A percentile compares a stretch with the other conserved stretches of the same genome.
phyloP scores from a whole-genome alignment of 768 basidiomycete species.

The Kwoniella botswanensis region DNA sequence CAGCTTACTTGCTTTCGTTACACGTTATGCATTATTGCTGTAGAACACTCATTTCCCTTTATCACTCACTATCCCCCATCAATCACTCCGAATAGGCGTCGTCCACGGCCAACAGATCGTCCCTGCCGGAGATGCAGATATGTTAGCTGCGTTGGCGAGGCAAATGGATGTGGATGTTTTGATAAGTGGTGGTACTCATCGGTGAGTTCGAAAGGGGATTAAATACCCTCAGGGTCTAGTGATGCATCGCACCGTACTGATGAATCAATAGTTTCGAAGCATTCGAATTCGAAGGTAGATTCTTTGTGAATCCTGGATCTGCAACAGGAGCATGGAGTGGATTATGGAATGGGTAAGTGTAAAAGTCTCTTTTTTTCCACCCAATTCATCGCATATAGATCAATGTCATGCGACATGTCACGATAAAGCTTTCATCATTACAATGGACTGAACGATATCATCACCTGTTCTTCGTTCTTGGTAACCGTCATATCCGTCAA shows the following conservation, averaged over 20 bases:
- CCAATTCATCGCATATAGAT: neutral
- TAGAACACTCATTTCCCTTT: conserved; percentile 73
- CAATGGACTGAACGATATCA: too few species aligned
- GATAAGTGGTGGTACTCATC: conserved; percentile 90
- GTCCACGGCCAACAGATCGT: conserved; percentile 94
- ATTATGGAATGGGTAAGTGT: conserved; percentile 67
- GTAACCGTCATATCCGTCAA: too few species aligned
- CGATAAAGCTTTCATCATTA: too few species aligned
- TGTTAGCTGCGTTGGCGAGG: conserved; percentile 82
- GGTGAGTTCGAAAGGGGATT: conserved; percentile 63
- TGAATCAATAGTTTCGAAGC: conserved; percentile 76
- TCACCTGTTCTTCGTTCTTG: too few species aligned
- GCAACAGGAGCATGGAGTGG: conserved; percentile 96
- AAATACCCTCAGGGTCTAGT: neutral
- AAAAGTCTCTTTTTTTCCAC: conserved; percentile 2
- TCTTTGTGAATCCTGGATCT: conserved; percentile 95
- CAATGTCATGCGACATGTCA: neutral
- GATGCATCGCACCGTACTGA: too few species aligned
- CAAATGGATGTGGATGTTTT: conserved; percentile 99
- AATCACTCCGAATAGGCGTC: conserved; percentile 86
- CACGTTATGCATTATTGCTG: too few species aligned
- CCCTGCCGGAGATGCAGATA: conserved; percentile 88
- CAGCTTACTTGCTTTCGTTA: too few species aligned
- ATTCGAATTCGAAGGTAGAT: conserved; percentile 84
- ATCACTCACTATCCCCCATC: conserved; percentile 77